Evolutionary conservation across 1,284 basidiomycete genomes (phyloP).

Genomic region (Marasmius sp.): DNA sequence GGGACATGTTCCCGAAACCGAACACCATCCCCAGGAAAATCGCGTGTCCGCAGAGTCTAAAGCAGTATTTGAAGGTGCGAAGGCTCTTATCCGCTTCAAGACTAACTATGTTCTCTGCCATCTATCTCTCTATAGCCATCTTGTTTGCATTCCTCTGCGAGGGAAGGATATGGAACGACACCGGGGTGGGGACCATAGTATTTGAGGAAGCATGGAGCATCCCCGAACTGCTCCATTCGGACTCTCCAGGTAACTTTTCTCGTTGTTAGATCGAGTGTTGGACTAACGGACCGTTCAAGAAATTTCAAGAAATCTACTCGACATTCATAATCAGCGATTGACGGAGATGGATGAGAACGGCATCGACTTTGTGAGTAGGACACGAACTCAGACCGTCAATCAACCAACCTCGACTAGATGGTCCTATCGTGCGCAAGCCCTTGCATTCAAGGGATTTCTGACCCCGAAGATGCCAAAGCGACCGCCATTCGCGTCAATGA

Average conservation of each 20-base stretch:
- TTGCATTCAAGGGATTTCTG: slow-evolving; percentile 40
- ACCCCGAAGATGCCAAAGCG: slow-evolving; percentile 30
- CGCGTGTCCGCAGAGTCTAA: no score
- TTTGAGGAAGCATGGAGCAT: slow-evolving; percentile 44
- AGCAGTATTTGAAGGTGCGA: no score
- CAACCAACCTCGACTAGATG: slow-evolving; percentile 26
- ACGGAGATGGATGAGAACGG: slow-evolving; percentile 36
- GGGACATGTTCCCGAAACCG: no score
- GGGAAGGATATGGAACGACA: slow-evolving; percentile 25
- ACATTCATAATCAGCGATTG: slow-evolving; percentile 40
- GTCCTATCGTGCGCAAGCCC: slow-evolving; percentile 40
- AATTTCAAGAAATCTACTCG: slow-evolving; percentile 29
- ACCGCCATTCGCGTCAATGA: slow-evolving; percentile 36
- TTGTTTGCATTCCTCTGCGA: background rate
- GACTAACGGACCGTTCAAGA: background rate
- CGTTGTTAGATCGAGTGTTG: background rate
- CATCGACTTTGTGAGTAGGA: slow-evolving; percentile 35
- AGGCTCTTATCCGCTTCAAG: no score
- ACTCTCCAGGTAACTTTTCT: slow-evolving; percentile 16
- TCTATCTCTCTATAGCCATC: background rate
- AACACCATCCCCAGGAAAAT: no score
- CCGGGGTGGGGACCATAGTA: slow-evolving; percentile 34
- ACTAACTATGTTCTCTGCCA: no score
- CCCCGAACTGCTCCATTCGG: slow-evolving; percentile 30
- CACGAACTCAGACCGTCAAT: background rate